Base-by-base conservation (phyloP, 129 eudicot genomes). In the Smallanthus sonchifolius region DNA sequence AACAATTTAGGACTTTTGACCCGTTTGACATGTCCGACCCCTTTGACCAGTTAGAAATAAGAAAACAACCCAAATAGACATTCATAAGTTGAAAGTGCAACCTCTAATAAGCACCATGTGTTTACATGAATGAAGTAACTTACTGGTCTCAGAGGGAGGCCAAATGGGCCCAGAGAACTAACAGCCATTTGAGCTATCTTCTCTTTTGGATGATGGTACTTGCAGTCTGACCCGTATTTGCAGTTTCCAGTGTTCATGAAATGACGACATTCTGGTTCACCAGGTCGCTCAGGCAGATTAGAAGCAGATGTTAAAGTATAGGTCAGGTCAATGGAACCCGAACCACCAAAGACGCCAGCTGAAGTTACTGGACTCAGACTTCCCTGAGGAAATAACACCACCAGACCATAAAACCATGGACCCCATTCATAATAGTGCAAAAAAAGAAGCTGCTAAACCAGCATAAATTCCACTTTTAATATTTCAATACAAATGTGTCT, bases 91-190 rank as follows among this genome's bases (percentile, higher is more conserved):
- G 37, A 51, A 49, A 70, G n/a, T 52, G 48, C 49, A 17, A 56
- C 24, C 51, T 55, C 28, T 42, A 57, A 13, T 28, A 43, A 24
- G 68, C 69, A 28, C 34, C 59, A 5, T 40, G 28, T 9, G 30
- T 30, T 73, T 60, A 47, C 45, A 74, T 43, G 42, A 16, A 74
- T 16, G 51, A 62, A 62, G 62, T 14, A 15, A 84, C 91, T 89
- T 77, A 92, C 98, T 35, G 96, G 96, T 82, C 96, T 82, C 3
- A 86, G 73, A 48, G 98, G 98, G 61, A 92, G 96, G 43, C 96
- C 96, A 38, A 89, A 87, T 44, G 96, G 96, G 38, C 96, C 96
- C 37, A 92, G 37, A 19, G 83, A 80, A 72, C 71, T 75, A 42
- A 85, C 72, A 68, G 90, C 79, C 52, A 80, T 49, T 75, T 87